phyloP scores from a whole-genome alignment of 331 rosid genomes.

The Prunus yedoensis region DNA sequence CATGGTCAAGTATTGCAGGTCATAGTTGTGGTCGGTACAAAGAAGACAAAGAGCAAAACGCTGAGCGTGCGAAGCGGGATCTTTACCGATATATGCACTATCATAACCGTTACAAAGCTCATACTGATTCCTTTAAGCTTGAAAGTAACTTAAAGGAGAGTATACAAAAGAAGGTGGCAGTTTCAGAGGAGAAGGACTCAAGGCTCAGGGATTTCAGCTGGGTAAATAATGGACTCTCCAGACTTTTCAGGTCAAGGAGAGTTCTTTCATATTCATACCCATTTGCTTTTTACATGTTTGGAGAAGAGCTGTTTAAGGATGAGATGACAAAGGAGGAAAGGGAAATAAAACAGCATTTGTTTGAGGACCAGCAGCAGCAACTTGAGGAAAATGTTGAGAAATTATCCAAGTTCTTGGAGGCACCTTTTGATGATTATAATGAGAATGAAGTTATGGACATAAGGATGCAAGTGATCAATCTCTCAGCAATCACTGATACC shows the following conservation, averaged over 20 bases:
- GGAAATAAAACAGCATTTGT: conserved; percentile 80
- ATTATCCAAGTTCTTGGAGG: conserved; percentile 79
- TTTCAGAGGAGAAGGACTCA: conserved; percentile 66
- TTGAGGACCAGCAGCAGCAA: conserved; percentile 99
- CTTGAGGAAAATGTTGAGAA: conserved; percentile 91
- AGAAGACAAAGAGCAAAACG: conserved; percentile 55
- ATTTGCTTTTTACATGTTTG: conserved; percentile 97
- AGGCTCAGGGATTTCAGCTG: conserved; percentile 75
- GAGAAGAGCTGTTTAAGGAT: conserved; percentile 85
- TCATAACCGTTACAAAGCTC: conserved; percentile 92
- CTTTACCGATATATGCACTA: conserved; percentile 86
- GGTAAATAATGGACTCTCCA: conserved; percentile 76
- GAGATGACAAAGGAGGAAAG: conserved; percentile 65
- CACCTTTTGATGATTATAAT: conserved; percentile 59
- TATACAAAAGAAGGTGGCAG: conserved; percentile 57
- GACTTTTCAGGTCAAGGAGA: conserved; percentile 97
- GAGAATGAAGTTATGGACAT: conserved; percentile 59
- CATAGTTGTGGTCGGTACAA: conserved; percentile 95
- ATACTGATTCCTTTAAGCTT: conserved; percentile 86
- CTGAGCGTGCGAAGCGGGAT: conserved; percentile 89
- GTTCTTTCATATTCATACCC: conserved; percentile 94
- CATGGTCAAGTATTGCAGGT: conserved; percentile 80
- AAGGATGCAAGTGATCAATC: conserved; percentile 77
- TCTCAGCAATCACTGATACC: conserved; percentile 62
- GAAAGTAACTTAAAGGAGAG: conserved; percentile 77